A percentile compares a stretch with the other conserved stretches of the same genome.
Conservation (phyloP, 2,329 filamentous ascomycete species). For the Pyrenochaeta sp. region DNA sequence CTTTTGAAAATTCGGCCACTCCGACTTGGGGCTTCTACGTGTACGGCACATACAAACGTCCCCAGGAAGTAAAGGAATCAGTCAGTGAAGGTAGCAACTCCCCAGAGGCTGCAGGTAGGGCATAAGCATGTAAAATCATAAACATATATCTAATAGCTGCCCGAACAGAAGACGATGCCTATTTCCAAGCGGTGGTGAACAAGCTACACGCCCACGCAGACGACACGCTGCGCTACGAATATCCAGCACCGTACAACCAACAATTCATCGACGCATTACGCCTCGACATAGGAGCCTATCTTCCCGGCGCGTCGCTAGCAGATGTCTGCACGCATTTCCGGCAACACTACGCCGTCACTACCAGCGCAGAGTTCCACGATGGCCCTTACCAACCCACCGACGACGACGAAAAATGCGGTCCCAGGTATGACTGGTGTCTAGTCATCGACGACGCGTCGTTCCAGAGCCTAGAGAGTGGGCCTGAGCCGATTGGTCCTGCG, state of each 20-base stretch:
- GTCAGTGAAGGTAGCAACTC: neutral
- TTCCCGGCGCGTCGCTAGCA: constrained; percentile 10
- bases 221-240: constrained; percentile 5
- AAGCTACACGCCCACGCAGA: constrained; percentile 8
- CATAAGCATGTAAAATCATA: neutral
- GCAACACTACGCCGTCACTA: neutral
- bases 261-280: constrained; percentile 8
- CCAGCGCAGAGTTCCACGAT: neutral
- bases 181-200: constrained; percentile 10
- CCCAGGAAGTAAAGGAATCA: neutral
- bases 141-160: neutral
- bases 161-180: neutral
- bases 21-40: constrained; percentile 11
- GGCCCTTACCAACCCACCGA: neutral
- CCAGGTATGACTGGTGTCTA: constrained; percentile 7
- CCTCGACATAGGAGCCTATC: constrained; percentile 2
- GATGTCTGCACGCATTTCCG: constrained; percentile 12
- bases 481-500: constrained; percentile 7
- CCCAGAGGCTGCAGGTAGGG: neutral
- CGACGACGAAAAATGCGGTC: constrained; percentile 4
- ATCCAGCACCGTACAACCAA: constrained; percentile 12
- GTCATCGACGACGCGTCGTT: constrained; percentile 9
- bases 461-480: constrained; percentile 8
- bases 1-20: neutral
- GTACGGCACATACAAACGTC: constrained; percentile 7